Evolutionary conservation across 2,329 filamentous ascomycete species (phyloP).

Genomic region (Penicillium rolfsii): DNA sequence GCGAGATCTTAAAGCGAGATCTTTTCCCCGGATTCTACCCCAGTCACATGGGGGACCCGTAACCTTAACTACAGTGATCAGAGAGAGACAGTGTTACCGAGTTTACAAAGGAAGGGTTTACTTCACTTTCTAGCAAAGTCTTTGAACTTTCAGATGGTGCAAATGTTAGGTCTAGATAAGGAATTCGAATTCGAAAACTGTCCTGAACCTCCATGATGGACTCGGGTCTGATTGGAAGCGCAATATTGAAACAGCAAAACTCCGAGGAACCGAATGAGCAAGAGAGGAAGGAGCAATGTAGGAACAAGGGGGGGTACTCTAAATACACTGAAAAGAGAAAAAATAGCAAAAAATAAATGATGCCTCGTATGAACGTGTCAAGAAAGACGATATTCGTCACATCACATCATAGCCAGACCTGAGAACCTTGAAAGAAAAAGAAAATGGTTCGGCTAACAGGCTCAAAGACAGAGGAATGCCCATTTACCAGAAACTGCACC

Average conservation of each 20-base stretch:
- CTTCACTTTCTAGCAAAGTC: not conserved
- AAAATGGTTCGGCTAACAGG: not conserved
- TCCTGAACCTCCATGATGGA: not conserved
- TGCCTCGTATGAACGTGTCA: not conserved
- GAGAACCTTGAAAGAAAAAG: constrained; percentile 22
- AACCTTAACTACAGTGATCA: not conserved
- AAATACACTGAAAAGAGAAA: constrained; percentile 23
- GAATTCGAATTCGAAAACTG: not conserved
- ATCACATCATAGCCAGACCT: constrained; percentile 32
- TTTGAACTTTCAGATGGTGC: not conserved
- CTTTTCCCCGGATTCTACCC: not conserved
- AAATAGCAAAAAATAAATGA: constrained; percentile 18
- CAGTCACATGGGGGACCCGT: constrained; percentile 1
- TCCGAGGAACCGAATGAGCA: not conserved
- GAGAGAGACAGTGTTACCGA: no score
- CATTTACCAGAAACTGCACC: constrained; percentile 93
- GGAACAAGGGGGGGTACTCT: constrained; percentile 19
- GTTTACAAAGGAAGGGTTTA: not conserved
- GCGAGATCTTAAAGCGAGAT: not conserved
- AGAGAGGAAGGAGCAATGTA: constrained; percentile 15
- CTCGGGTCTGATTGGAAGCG: not conserved
- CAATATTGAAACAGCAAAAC: constrained; percentile 4
- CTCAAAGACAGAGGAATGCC: constrained; percentile 1
- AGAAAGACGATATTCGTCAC: constrained; percentile 22
- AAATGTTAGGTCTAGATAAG: not conserved